Evolutionary conservation across 2,329 filamentous ascomycete genomes (phyloP), one percentile per base, ranked within the genome.

Genomic region (Trichoderma simmonsii): DNA sequence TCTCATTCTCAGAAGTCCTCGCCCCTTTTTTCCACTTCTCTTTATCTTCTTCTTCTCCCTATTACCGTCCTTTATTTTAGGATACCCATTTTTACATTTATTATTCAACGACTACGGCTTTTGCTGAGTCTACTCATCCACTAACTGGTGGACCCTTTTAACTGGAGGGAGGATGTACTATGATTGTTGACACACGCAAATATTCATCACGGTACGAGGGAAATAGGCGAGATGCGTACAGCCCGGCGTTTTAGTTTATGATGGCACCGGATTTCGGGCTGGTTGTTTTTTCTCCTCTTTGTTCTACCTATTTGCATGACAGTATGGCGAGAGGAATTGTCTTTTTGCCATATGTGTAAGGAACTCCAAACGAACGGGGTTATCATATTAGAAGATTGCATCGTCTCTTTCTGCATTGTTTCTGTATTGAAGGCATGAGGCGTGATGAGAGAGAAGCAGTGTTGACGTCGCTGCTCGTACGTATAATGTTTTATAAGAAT

Each of bases 221-320:
- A 71, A 63, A 72, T 64, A 64, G 73, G 73, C 67, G 73, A 74
- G 73, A 70, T 62, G 73, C 75, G 74, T 74, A 76, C 74, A 74
- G 72, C 65, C 73, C 74, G 78, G 77, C 77, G 78, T 78, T 78
- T 75, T 64, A 63, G 61, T 36, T 70, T 48, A 70, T 62, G 36
- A 62, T 54, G 32, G 57, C 28, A 43, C 39, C 64, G 32, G 62
- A 56, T 43, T 43, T 51, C 34, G 64, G 64, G 67, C 64, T 36
- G 67, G 57, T 54, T 61, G 28, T 60, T 51, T 30, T 60, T 57
- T 28, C 15, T 30, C 34, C 61, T 5, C 9, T 57, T 66, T 67
- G 14, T 62, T 36, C 39, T 62, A 26, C 57, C 39, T 61, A 43
- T 57, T 63, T 63, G 71, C 64, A 63, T 63, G 71, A 68, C 48